Base-by-base conservation (phyloP, 768 basidiomycete species). In the Leccinum rimulosum region DNA sequence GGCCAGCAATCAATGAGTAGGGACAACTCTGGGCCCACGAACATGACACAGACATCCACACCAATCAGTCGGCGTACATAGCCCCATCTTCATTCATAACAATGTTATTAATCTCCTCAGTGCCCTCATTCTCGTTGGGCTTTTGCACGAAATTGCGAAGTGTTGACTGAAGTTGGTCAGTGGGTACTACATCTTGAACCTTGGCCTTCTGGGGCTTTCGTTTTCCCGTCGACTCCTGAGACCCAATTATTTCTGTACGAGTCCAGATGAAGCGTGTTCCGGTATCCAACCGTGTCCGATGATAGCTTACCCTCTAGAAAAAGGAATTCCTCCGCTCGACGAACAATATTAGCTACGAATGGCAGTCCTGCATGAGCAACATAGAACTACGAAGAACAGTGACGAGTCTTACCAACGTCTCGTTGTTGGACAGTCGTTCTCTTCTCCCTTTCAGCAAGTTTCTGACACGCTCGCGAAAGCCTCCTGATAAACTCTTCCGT, bases 401-500 rank as follows among this genome's bases (percentile, higher is more conserved):
- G 28, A 51, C 22, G 36, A 76, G 22, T 22, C 82, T 63, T 66
- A 93, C 93, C 88, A 50, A 95, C 74, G 71, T 96, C 93, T 61
- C 82, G 84, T 63, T 89, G 82, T 68, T 91, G 90, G 17, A 95
- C 82, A 0, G 86, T 93, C 30, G 83, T 72, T 60, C 93, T 76
- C 63, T 84, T 87, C 61, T 94, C 91, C 54, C 83, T 76, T 58
- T 82, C 80, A 6, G 93, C 91, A 14, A 85, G 80, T 54, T 76
- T 80, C 62, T 89, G 85, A n/a, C 82, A 84, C 6, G 90, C 88
- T 57, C 88, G 84, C 33, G 83, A 80, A 30, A 95, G 74, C 52
- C 86, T 81, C 70, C 84, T 86, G 54, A 95, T 87, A 63, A 96
- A 95, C 71, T 93, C 88, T 73, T 96, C 94, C 56, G 94, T 87